phyloP scores from a whole-genome alignment of 768 basidiomycete genomes.

The Multifurca ochricompacta region DNA sequence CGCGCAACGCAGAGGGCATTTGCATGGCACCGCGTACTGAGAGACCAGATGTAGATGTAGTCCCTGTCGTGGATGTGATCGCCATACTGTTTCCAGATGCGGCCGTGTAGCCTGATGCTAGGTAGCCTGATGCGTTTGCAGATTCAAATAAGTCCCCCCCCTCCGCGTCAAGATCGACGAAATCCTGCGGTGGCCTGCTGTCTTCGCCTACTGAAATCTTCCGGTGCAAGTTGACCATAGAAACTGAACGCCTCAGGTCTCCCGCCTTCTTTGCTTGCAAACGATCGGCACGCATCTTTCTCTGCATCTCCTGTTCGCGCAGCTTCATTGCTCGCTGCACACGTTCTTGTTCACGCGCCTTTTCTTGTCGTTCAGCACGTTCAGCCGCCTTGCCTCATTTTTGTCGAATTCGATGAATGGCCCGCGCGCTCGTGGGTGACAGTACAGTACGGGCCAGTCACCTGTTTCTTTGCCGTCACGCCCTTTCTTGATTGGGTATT shows the following conservation, averaged over 20 bases:
- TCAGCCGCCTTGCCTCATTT: constrained; percentile 50
- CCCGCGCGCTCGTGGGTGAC: constrained; percentile 63
- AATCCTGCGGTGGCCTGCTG: constrained; percentile 31
- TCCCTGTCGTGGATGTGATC: constrained; percentile 86
- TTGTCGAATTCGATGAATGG: constrained; percentile 75
- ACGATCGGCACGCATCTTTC: constrained; percentile 10
- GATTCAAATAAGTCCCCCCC: constrained; percentile 38
- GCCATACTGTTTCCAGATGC: constrained; percentile 94
- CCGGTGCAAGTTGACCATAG: constrained; percentile 68
- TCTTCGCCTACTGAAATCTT: constrained; percentile 35
- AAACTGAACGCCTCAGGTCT: constrained; percentile 66
- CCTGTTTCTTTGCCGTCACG: constrained; percentile 46
- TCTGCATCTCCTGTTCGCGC: constrained; percentile 27
- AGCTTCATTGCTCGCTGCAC: constrained; percentile 25
- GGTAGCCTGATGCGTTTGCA: constrained; percentile 62
- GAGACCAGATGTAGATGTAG: constrained; percentile 57
- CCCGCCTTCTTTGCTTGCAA: constrained; percentile 34
- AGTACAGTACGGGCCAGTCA: constrained; percentile 80
- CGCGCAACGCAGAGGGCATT: constrained; percentile 46
- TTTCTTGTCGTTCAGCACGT: constrained; percentile 30
- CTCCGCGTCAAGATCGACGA: constrained; percentile 37
- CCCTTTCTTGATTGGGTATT: constrained; percentile 56
- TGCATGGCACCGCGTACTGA: constrained; percentile 37
- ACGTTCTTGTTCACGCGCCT: constrained; percentile 37
- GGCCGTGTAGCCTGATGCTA: constrained; percentile 67